Conservation (phyloP, 108 stramenopile genomes). For the Cyclotella choctawhatcheeana region DNA sequence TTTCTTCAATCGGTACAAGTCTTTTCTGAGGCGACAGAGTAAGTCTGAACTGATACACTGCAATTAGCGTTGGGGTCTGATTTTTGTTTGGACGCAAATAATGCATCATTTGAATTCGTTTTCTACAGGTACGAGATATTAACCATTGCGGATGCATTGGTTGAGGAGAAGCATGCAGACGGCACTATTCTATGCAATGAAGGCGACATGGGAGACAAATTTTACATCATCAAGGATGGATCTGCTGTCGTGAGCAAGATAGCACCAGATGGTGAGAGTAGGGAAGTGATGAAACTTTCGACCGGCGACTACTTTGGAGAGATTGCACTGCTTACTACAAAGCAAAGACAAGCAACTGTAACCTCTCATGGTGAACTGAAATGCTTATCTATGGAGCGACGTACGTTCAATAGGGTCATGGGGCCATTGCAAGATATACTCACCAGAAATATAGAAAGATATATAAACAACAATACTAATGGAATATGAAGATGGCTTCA, state of each 20-base stretch:
- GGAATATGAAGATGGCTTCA: too few relatives aligned
- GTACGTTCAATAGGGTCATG: slow-evolving; percentile 76
- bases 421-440: slow-evolving; percentile 74
- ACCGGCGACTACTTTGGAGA: slow-evolving; percentile 71
- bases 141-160: slow-evolving; percentile 50
- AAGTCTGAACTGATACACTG: too few relatives aligned
- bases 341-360: slow-evolving; percentile 77
- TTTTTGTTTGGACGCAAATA: too few relatives aligned
- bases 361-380: slow-evolving; percentile 55
- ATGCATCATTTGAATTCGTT: too few relatives aligned
- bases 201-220: slow-evolving; percentile 61
- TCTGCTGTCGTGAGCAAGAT: slow-evolving; percentile 52
- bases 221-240: slow-evolving; percentile 69
- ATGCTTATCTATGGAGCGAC: slow-evolving; percentile 68
- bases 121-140: slow-evolving; percentile 38
- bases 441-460: slow-evolving; percentile 66
- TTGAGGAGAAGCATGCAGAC: slow-evolving; percentile 48
- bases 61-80: too few relatives aligned
- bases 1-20: slow-evolving; percentile 27
- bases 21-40: slow-evolving; percentile 32
- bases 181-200: slow-evolving; percentile 53
- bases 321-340: slow-evolving; percentile 69
- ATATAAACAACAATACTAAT: slow-evolving; percentile 56
- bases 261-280: slow-evolving; percentile 11
- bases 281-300: slow-evolving; percentile 52